Conservation (phyloP, 2,329 filamentous ascomycete species). For the Ilyonectria destructans region DNA sequence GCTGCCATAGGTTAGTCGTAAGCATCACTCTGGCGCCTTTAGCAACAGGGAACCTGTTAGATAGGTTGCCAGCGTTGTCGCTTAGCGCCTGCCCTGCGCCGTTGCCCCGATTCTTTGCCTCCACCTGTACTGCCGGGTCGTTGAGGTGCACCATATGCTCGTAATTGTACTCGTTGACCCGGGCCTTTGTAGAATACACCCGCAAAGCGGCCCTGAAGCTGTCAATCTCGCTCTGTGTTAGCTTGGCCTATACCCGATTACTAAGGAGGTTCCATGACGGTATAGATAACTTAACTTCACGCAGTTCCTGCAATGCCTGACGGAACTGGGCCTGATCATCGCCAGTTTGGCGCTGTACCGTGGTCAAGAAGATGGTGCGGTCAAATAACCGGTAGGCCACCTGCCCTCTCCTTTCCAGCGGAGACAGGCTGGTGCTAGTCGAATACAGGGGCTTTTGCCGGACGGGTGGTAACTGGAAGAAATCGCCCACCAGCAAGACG, state of each 20-base stretch:
- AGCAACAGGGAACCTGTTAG: not conserved
- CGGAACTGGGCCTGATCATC: not conserved
- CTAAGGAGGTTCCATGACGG: not conserved
- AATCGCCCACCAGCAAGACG: not conserved
- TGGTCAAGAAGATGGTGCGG: too few relatives aligned
- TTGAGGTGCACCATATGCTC: too few relatives aligned
- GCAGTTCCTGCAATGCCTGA: not conserved
- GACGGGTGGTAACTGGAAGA: not conserved
- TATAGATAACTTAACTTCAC: not conserved
- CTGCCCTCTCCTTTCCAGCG: not conserved
- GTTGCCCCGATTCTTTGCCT: not conserved
- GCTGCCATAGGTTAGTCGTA: too few relatives aligned
- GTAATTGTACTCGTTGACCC: too few relatives aligned
- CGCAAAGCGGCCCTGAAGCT: not conserved
- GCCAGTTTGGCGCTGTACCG: too few relatives aligned
- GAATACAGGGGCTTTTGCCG: not conserved
- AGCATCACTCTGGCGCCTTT: not conserved
- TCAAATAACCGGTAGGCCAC: too few relatives aligned
- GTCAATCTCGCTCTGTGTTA: not conserved
- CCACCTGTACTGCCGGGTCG: not conserved
- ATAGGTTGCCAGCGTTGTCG: not conserved
- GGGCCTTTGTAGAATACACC: too few relatives aligned
- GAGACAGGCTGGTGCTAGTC: not conserved
- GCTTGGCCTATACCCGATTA: not conserved
- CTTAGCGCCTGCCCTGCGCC: not conserved